Evolutionary conservation across 2,329 filamentous ascomycete genomes (phyloP).

Genomic region (Clonostachys chloroleuca): DNA sequence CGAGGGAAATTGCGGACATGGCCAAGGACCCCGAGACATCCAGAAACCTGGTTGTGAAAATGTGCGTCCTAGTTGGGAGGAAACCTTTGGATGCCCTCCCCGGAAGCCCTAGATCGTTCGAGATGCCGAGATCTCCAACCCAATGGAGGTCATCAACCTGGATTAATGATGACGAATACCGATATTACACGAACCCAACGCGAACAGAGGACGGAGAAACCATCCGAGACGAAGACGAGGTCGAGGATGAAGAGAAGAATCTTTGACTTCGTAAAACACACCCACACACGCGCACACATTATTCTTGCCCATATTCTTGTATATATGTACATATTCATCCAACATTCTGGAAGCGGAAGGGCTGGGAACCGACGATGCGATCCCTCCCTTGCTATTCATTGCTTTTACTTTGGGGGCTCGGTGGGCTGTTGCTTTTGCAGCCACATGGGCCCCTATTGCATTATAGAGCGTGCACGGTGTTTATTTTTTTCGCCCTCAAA

Average conservation of each 20-base stretch:
- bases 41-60: constrained; percentile 38
- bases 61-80: constrained; percentile 42
- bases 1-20: constrained; percentile 40
- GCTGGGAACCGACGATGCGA: not conserved
- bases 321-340: not conserved
- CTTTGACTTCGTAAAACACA: too few species aligned
- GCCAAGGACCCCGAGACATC: constrained; percentile 38
- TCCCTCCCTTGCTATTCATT: too few species aligned
- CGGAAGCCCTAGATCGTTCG: too few species aligned
- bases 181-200: not conserved
- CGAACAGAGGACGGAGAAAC: not conserved
- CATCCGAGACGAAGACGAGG: not conserved
- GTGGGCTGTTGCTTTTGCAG: too few species aligned
- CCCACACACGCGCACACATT: not conserved
- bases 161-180: not conserved
- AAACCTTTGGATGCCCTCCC: constrained; percentile 33
- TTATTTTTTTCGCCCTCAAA: too few species aligned
- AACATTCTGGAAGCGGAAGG: not conserved
- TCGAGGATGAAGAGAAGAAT: too few species aligned
- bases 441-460: too few species aligned
- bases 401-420: too few species aligned
- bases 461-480: too few species aligned
- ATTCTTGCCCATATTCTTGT: not conserved
- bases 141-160: too few species aligned
- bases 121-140: too few species aligned